These are phyloP conservation scores for Nicotiana noctiflora DNA, from an alignment of 257 asterid genomes.

Conservation along the genomic window DNA sequence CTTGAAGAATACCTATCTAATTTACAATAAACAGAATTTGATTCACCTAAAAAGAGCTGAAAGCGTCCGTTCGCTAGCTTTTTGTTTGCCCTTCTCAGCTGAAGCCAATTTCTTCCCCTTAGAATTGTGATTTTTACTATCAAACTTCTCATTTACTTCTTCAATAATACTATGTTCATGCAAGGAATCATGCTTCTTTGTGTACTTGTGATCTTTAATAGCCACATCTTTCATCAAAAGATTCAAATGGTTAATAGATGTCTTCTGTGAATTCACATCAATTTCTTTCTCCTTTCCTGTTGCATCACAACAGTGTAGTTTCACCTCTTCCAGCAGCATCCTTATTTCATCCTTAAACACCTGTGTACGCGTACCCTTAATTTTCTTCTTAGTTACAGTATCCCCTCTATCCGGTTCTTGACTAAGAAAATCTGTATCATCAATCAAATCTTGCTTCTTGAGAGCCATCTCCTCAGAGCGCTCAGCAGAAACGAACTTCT, in stretches of 20 bases:
- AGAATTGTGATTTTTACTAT: background rate
- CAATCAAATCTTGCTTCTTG: background rate
- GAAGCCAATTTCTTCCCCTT: background rate
- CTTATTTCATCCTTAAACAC: background rate
- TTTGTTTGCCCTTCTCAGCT: background rate
- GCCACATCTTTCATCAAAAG: background rate
- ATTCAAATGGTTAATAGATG: conserved; percentile 10
- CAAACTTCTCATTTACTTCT: background rate
- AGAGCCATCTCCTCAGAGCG: background rate
- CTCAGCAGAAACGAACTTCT: background rate
- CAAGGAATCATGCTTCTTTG: background rate
- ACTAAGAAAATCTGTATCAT: background rate
- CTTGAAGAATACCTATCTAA: background rate
- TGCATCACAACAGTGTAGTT: background rate
- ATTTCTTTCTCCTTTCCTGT: background rate
- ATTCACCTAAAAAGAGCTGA: conserved; percentile 20
- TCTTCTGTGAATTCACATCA: background rate
- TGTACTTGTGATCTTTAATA: background rate
- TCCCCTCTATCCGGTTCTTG: background rate
- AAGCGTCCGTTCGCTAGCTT: background rate
- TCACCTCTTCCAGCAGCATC: conserved; percentile 3
- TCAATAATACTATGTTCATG: background rate
- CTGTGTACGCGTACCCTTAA: background rate
- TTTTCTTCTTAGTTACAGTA: background rate
- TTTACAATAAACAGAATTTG: background rate